These are phyloP conservation scores for Rhynchosporium secalis DNA, from an alignment of 2,329 filamentous ascomycete genomes.

Conservation along the genomic window DNA sequence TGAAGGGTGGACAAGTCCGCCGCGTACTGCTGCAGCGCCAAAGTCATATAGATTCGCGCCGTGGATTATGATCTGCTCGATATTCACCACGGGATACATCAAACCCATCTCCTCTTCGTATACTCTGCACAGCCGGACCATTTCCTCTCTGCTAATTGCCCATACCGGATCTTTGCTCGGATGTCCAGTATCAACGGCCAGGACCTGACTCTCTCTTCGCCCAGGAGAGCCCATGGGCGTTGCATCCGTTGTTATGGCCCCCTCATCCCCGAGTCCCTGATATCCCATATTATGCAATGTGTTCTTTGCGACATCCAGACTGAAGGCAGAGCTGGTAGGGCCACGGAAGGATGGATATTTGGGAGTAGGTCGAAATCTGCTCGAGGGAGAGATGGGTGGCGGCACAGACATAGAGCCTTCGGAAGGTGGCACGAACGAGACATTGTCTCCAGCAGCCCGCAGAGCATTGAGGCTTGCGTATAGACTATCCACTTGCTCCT, in stretches of 20 bases:
- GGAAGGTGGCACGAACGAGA: constrained; percentile 26
- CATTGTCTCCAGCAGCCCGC: constrained; percentile 26
- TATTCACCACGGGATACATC: constrained; percentile 86
- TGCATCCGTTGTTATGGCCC: constrained; percentile 53
- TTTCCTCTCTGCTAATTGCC: constrained; percentile 75
- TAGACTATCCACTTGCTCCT: constrained; percentile 81
- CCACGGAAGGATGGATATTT: constrained; percentile 69
- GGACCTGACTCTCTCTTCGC: constrained; percentile 34
- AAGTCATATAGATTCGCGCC: constrained; percentile 69
- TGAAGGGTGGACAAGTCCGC: constrained; percentile 55
- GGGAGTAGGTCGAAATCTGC: constrained; percentile 27
- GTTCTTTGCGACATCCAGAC: constrained; percentile 80
- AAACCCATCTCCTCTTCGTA: constrained; percentile 90
- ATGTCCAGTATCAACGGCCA: constrained; percentile 22
- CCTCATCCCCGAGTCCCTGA: constrained; percentile 65
- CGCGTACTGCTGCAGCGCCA: constrained; percentile 65
- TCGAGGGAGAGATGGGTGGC: constrained; percentile 30
- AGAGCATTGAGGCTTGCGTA: constrained; percentile 66
- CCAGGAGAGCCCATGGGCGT: constrained; percentile 44
- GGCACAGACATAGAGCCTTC: constrained; percentile 36
- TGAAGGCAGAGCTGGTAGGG: constrained; percentile 82
- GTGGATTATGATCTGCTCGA: constrained; percentile 69
- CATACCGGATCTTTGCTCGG: constrained; percentile 73
- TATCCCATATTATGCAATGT: constrained; percentile 91
- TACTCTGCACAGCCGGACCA: constrained; percentile 72